Conservation (phyloP, 345 rosid genomes). For the Eutrema japonicum region DNA sequence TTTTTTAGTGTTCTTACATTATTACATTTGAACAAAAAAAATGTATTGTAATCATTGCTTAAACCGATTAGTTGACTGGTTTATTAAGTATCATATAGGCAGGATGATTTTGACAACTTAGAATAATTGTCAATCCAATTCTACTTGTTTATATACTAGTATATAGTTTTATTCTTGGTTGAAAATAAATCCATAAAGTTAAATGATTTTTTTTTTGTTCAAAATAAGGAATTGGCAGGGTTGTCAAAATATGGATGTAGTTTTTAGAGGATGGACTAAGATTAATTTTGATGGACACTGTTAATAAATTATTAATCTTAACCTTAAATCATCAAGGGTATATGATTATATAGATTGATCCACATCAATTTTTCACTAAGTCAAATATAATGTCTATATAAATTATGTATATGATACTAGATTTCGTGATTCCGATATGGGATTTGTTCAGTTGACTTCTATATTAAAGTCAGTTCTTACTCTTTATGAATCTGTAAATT, state of each 20-base stretch:
- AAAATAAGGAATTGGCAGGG: not conserved
- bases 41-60: not conserved
- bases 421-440: too few species aligned
- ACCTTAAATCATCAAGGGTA: not conserved
- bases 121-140: not conserved
- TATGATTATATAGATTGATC: not conserved
- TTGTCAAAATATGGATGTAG: not conserved
- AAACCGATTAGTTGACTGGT: conserved; percentile 7
- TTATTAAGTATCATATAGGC: not conserved
- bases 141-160: not conserved
- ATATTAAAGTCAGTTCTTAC: too few species aligned
- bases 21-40: not conserved
- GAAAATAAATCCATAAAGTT: not conserved
- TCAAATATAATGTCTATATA: too few species aligned
- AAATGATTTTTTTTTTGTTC: not conserved
- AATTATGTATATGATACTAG: too few species aligned
- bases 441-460: too few species aligned
- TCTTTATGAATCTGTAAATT: too few species aligned
- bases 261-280: not conserved
- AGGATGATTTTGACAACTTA: not conserved
- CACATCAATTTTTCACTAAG: not conserved
- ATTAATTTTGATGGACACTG: not conserved
- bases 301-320: not conserved
- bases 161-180: not conserved
- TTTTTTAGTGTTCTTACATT: not conserved